Conservation (phyloP, 129 eudicot genomes). For the Calendula officinalis region DNA sequence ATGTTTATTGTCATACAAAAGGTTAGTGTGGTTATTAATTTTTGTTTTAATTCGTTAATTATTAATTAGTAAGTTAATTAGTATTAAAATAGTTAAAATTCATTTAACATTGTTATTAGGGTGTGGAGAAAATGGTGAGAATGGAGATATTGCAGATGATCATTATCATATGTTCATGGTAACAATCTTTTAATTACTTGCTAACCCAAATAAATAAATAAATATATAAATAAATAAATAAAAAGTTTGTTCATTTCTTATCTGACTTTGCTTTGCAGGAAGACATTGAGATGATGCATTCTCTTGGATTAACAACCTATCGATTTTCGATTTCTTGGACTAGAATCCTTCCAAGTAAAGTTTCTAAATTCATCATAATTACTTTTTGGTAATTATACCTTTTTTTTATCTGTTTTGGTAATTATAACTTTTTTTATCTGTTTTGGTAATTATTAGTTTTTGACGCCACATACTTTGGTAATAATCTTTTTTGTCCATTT, state of each 20-base stretch:
- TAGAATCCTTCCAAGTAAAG: constrained; percentile 80
- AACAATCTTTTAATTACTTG: constrained; percentile 17
- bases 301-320: constrained; percentile 70
- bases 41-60: background rate
- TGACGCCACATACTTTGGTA: too few relatives aligned
- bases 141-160: constrained; percentile 73
- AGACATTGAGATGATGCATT: constrained; percentile 73
- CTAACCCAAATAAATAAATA: background rate
- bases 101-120: constrained; percentile 30
- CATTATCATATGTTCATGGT: constrained; percentile 87
- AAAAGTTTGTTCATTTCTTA: background rate
- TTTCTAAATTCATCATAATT: background rate
- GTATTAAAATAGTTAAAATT: background rate
- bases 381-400: background rate
- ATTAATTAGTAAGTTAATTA: background rate
- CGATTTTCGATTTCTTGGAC: constrained; percentile 87
- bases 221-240: too few relatives aligned
- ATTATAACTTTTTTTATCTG: too few relatives aligned
- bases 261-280: constrained; percentile 44
- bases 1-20: constrained; percentile 42
- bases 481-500: too few relatives aligned
- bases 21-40: constrained; percentile 7
- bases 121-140: constrained; percentile 41
- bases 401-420: background rate
- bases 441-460: too few relatives aligned